Percentiles rank a stretch among this genome's conserved stretches.
These are phyloP conservation scores for Fusarium sp. DNA, from an alignment of 2,329 filamentous ascomycete species.

Conservation along the genomic window DNA sequence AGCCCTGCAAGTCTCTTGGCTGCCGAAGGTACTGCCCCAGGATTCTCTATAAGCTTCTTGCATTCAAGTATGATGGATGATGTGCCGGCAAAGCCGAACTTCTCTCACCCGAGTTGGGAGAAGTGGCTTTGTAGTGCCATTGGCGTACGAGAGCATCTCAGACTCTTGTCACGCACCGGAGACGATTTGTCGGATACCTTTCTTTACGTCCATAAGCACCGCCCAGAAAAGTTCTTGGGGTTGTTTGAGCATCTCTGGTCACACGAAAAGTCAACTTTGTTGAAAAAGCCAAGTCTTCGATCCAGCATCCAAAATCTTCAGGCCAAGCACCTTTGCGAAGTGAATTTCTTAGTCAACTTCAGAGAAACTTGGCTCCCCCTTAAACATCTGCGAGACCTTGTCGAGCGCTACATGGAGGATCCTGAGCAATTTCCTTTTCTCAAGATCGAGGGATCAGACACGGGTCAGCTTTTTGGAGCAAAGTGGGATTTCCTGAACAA, in stretches of 20 bases:
- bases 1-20: slow-evolving; percentile 19
- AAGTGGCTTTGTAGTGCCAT: slow-evolving; percentile 23
- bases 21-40: not conserved
- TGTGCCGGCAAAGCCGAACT: accelerated
- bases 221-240: slow-evolving; percentile 12
- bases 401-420: slow-evolving; percentile 17
- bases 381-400: not conserved
- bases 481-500: slow-evolving; percentile 26
- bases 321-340: slow-evolving; percentile 13
- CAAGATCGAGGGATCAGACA: not conserved
- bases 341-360: not conserved
- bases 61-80: accelerated
- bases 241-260: slow-evolving; percentile 32
- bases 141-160: slow-evolving; percentile 10
- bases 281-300: not conserved
- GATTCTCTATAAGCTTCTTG: slow-evolving; percentile 4
- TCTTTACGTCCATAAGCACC: slow-evolving; percentile 17
- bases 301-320: slow-evolving; percentile 8
- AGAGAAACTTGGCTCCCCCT: slow-evolving; percentile 30
- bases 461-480: not conserved
- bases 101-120: slow-evolving; percentile 7
- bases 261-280: slow-evolving; percentile 1
- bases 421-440: slow-evolving; percentile 33
- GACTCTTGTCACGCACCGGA: slow-evolving; percentile 10
- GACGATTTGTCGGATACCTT: slow-evolving; percentile 18